Percentiles rank a stretch among this genome's conserved stretches.
These are phyloP conservation scores for Casuarina cunninghamiana DNA, from an alignment of 306 rosid genomes.

Conservation along the genomic window DNA sequence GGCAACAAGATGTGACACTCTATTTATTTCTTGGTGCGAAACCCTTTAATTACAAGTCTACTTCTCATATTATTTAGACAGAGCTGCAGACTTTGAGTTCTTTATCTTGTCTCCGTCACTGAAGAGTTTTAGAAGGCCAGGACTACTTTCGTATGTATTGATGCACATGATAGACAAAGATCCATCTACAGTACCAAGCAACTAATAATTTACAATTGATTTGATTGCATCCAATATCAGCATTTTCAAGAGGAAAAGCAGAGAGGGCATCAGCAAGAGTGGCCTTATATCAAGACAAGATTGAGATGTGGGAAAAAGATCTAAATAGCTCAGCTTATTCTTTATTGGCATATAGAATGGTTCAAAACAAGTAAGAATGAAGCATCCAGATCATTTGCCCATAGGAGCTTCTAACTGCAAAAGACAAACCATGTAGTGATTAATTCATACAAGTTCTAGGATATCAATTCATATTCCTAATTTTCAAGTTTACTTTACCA, in stretches of 20 bases:
- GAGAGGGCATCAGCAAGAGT: constrained; percentile 15
- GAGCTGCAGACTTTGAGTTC: neutral
- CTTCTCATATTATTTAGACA: neutral
- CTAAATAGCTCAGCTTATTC: constrained; percentile 59
- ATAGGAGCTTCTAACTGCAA: constrained; percentile 94
- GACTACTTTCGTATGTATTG: neutral
- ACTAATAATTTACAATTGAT: constrained; percentile 71
- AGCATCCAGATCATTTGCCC: constrained; percentile 85
- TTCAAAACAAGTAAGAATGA: constrained; percentile 96
- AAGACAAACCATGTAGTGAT: neutral
- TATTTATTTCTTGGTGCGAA: neutral
- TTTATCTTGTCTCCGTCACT: neutral
- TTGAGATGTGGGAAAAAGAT: neutral
- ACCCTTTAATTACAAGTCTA: neutral
- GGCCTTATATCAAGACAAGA: neutral
- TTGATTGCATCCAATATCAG: constrained; percentile 96
- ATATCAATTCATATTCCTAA: constrained; percentile 7
- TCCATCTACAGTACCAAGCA: neutral
- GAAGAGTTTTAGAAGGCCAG: neutral
- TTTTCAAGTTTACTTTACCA: neutral
- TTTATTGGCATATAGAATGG: constrained; percentile 96
- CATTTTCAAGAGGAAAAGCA: constrained; percentile 32
- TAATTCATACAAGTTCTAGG: neutral
- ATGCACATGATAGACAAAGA: too few relatives aligned
- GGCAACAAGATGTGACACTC: too few relatives aligned